These are phyloP conservation scores for Pythium pyrilobum DNA, from an alignment of 352 stramenopile genomes.

Conservation along the genomic window DNA sequence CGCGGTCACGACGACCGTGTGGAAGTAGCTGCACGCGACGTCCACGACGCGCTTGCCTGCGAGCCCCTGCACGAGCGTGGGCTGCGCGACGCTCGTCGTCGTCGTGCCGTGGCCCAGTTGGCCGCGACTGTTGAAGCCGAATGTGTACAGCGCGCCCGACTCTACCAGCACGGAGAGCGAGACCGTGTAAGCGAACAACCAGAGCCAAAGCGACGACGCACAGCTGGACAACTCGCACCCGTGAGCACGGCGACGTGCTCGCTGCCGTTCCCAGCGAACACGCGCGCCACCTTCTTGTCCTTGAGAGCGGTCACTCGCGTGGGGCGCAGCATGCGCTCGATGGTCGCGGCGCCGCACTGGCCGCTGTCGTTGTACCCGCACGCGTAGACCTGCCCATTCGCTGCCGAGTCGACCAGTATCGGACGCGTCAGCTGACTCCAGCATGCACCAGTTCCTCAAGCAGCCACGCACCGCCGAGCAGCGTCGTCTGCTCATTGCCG, in stretches of 20 bases:
- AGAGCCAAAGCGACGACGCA: too few species aligned
- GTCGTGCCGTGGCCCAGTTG: conserved; percentile 85
- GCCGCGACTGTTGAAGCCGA: conserved; percentile 90
- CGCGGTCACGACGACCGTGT: conserved; percentile 79
- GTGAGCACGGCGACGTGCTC: conserved; percentile 87
- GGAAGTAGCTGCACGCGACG: conserved; percentile 91
- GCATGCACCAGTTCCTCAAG: too few species aligned
- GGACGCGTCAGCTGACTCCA: neutral
- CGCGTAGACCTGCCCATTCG: conserved; percentile 76
- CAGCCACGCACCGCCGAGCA: conserved; percentile 58
- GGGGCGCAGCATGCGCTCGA: conserved; percentile 57
- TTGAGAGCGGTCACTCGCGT: conserved; percentile 41
- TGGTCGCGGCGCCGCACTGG: conserved; percentile 87
- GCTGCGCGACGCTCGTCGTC: conserved; percentile 38
- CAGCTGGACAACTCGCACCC: too few species aligned
- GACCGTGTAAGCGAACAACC: neutral
- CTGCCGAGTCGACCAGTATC: neutral
- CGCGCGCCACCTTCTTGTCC: conserved; percentile 51
- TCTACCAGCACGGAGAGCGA: conserved; percentile 35
- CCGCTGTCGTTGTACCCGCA: conserved; percentile 94
- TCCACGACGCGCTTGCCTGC: conserved; percentile 53
- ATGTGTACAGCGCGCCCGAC: conserved; percentile 80
- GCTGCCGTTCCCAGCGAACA: conserved; percentile 91
- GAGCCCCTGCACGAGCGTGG: conserved; percentile 40
- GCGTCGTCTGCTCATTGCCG: conserved; percentile 89